A percentile compares a stretch with the other conserved stretches of the same genome.
Evolutionary conservation across 2,329 filamentous ascomycete genomes (phyloP).

Genomic region (Fusarium sulawesiense): DNA sequence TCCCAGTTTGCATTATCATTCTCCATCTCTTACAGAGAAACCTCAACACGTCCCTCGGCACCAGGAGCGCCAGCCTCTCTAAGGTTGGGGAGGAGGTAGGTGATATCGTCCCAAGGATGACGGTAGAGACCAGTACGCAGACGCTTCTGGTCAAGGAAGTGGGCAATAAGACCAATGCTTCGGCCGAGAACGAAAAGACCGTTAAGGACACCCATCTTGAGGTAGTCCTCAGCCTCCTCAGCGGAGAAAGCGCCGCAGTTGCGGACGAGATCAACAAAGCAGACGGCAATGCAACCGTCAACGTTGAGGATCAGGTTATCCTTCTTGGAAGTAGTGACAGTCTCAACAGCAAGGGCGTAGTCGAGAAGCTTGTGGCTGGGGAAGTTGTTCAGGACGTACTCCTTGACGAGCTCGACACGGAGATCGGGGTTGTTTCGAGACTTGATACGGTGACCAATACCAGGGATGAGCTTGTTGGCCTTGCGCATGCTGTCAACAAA

Average conservation of each 20-base stretch:
- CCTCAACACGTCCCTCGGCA: constrained; percentile 88
- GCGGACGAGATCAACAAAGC: constrained; percentile 97
- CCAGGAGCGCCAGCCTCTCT: constrained; percentile 76
- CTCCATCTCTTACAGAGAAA: constrained; percentile 70
- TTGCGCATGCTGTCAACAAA: constrained; percentile 99
- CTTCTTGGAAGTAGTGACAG: constrained; percentile 99
- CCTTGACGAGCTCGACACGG: constrained; percentile 98
- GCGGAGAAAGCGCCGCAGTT: constrained; percentile 97
- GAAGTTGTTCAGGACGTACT: constrained; percentile 98
- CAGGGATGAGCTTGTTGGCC: constrained; percentile 99
- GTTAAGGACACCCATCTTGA: constrained; percentile 99
- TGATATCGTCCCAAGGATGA: constrained; percentile 99
- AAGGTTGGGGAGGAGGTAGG: constrained; percentile 88
- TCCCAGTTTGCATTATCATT: constrained; percentile 45
- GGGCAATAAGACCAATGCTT: constrained; percentile 98
- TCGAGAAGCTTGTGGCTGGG: constrained; percentile 97
- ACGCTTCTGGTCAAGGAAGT: constrained; percentile 99
- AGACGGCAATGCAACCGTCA: constrained; percentile 96
- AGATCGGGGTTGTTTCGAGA: constrained; percentile 99
- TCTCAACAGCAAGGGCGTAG: constrained; percentile 97
- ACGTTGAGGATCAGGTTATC: constrained; percentile 99
- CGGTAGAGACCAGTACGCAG: constrained; percentile 98
- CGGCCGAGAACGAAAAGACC: constrained; percentile 98
- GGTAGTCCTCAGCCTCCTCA: constrained; percentile 98
- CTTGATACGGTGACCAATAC: constrained; percentile 99